These are phyloP conservation scores for Hsuehochloa calcarea DNA, from an alignment of 176 grass and related monocot genomes.

Conservation along the genomic window DNA sequence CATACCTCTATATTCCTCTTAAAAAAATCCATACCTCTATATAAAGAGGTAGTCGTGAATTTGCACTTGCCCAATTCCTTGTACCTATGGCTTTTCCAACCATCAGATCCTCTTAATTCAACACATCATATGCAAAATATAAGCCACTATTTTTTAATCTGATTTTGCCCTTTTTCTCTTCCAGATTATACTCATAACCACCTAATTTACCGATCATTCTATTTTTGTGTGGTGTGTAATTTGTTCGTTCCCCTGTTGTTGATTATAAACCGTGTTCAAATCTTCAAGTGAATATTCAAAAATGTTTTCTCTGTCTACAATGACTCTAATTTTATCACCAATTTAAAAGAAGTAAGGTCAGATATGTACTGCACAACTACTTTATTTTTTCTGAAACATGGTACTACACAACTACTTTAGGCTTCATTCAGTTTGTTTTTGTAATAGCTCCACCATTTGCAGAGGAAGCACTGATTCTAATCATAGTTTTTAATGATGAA, in stretches of 20 bases:
- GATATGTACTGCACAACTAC: neutral
- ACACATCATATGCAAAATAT: neutral
- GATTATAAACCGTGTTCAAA: conserved; percentile 10
- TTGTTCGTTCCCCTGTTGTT: neutral
- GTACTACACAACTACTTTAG: neutral
- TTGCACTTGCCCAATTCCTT: neutral
- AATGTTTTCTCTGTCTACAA: neutral
- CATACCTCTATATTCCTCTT: neutral
- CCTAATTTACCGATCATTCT: neutral
- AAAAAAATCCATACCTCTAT: neutral
- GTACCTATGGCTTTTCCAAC: neutral
- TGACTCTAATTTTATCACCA: neutral
- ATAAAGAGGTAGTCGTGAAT: neutral
- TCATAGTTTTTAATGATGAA: conserved; percentile 5
- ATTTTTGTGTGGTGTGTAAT: neutral
- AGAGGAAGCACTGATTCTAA: neutral
- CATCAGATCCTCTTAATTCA: conserved; percentile 16
- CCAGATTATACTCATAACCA: neutral
- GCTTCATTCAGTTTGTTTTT: conserved; percentile 9
- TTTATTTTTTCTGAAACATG: too few relatives aligned
- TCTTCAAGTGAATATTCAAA: neutral
- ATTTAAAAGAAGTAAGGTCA: neutral
- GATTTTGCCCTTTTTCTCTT: neutral
- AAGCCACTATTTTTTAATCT: neutral
- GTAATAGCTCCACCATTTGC: conserved; percentile 14